Evolutionary conservation across 257 asterid species (phyloP).

Genomic region (Salvia splendens): DNA sequence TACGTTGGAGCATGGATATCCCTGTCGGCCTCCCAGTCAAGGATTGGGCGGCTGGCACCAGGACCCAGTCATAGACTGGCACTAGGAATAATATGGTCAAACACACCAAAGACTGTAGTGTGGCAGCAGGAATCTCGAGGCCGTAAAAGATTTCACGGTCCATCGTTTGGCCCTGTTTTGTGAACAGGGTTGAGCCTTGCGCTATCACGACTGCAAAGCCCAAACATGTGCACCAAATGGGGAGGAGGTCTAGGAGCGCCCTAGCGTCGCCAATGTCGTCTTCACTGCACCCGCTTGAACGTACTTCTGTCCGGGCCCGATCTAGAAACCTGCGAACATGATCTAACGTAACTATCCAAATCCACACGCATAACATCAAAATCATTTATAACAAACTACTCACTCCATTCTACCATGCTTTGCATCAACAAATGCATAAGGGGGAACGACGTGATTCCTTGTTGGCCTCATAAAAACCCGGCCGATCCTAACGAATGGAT

Average conservation of each 20-base stretch:
- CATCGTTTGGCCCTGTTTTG: slow-evolving; percentile 43
- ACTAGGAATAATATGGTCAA: slow-evolving; percentile 31
- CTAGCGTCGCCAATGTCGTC: slow-evolving; percentile 38
- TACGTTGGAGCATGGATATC: slow-evolving; percentile 45
- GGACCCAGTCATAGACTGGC: slow-evolving; percentile 44
- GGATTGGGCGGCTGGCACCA: slow-evolving; percentile 41
- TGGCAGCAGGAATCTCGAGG: slow-evolving; percentile 42
- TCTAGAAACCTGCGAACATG: slow-evolving; percentile 32
- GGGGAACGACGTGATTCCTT: slow-evolving; percentile 14
- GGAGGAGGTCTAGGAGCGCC: slow-evolving; percentile 36
- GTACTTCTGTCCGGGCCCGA: slow-evolving; percentile 19
- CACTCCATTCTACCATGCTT: slow-evolving; percentile 31
- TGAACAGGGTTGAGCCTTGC: slow-evolving; percentile 42
- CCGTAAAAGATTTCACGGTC: slow-evolving; percentile 29
- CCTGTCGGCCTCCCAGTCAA: slow-evolving; percentile 46
- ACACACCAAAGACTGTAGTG: slow-evolving; percentile 34
- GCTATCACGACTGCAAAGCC: slow-evolving; percentile 34
- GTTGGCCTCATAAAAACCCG: slow-evolving; percentile 36
- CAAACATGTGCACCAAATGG: slow-evolving; percentile 39
- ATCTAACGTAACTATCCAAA: not conserved
- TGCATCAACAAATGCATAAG: not conserved
- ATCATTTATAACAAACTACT: slow-evolving; percentile 13
- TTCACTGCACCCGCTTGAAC: not conserved
- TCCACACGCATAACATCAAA: too few relatives aligned
- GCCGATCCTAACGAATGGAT: slow-evolving; percentile 38